Conservation (phyloP, 2,329 filamentous ascomycete species). For the Colletotrichum tabaci region DNA sequence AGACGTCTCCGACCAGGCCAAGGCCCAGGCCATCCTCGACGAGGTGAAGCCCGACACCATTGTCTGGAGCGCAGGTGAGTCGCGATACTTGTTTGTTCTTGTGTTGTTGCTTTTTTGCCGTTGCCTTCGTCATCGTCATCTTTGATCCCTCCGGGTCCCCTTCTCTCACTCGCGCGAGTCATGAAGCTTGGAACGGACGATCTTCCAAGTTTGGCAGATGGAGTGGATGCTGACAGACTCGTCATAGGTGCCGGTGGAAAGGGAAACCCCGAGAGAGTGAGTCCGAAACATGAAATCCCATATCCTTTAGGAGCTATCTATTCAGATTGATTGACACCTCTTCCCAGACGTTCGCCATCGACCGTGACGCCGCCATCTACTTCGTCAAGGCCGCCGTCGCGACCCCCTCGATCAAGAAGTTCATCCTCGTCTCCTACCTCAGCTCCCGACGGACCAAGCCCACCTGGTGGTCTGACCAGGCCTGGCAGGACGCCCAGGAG, state of each 20-base stretch:
- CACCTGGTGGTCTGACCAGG: conserved; percentile 69
- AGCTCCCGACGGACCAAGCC: conserved; percentile 66
- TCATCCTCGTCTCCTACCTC: conserved; percentile 76
- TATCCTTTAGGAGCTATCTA: neutral
- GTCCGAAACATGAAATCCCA: conserved; percentile 10
- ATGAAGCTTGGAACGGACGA: neutral
- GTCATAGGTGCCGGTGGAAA: conserved; percentile 70
- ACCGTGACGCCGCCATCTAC: conserved; percentile 74
- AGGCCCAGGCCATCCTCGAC: conserved; percentile 75
- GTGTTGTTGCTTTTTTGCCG: neutral
- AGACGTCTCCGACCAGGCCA: conserved; percentile 74
- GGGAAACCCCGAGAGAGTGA: conserved; percentile 66
- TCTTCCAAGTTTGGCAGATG: neutral
- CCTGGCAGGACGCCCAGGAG: conserved; percentile 64
- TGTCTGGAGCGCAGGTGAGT: conserved; percentile 76
- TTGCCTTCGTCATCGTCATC: too few species aligned
- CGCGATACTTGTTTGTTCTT: too few species aligned
- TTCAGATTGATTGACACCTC: conserved; percentile 36
- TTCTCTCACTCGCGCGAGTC: neutral
- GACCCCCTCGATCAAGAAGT: conserved; percentile 69
- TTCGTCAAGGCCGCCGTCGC: conserved; percentile 73
- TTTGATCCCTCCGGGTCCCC: neutral
- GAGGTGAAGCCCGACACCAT: conserved; percentile 75
- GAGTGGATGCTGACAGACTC: conserved; percentile 33
- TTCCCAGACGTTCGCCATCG: conserved; percentile 68